A percentile compares a stretch with the other conserved stretches of the same genome.
Conservation (phyloP, 2,329 filamentous ascomycete species). For the Neofusicoccum sp. region DNA sequence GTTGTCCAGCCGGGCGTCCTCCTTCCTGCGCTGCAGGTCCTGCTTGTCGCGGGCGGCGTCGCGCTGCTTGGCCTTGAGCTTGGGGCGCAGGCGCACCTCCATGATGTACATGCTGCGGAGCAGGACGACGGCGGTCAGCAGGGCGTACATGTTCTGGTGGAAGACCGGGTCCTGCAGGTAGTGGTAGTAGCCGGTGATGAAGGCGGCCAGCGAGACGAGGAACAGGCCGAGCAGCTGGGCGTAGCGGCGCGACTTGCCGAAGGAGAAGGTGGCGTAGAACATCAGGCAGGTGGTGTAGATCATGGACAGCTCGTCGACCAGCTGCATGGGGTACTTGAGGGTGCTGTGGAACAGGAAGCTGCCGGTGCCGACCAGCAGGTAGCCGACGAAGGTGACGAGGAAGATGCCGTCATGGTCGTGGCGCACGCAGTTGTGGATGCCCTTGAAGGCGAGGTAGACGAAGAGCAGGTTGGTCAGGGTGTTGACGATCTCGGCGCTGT, state of each 20-base stretch:
- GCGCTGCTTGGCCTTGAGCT: conserved; percentile 45
- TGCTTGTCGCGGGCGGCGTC: conserved; percentile 24
- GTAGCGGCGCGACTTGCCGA: conserved; percentile 55
- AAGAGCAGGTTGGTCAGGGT: conserved; percentile 82
- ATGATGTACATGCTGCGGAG: conserved; percentile 75
- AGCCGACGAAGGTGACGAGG: conserved; percentile 62
- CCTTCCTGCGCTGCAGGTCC: not conserved
- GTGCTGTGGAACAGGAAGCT: conserved; percentile 65
- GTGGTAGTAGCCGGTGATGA: conserved; percentile 79
- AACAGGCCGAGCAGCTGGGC: conserved; percentile 56
- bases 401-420: conserved; percentile 76
- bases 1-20: not conserved
- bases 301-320: conserved; percentile 69
- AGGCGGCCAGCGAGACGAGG: conserved; percentile 53
- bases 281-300: conserved; percentile 67
- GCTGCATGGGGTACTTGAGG: conserved; percentile 68
- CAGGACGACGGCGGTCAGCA: conserved; percentile 68
- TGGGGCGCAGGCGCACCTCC: conserved; percentile 64
- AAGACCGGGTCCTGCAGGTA: conserved; percentile 78
- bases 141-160: conserved; percentile 75
- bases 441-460: conserved; percentile 72
- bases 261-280: conserved; percentile 73
- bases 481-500: conserved; percentile 75
- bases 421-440: conserved; percentile 68
- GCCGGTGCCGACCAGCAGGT: conserved; percentile 59